A percentile compares a stretch with the other conserved stretches of the same genome.
These are phyloP conservation scores for Ramalina intermedia DNA, from an alignment of 495 filamentous ascomycete genomes.

Conservation along the genomic window DNA sequence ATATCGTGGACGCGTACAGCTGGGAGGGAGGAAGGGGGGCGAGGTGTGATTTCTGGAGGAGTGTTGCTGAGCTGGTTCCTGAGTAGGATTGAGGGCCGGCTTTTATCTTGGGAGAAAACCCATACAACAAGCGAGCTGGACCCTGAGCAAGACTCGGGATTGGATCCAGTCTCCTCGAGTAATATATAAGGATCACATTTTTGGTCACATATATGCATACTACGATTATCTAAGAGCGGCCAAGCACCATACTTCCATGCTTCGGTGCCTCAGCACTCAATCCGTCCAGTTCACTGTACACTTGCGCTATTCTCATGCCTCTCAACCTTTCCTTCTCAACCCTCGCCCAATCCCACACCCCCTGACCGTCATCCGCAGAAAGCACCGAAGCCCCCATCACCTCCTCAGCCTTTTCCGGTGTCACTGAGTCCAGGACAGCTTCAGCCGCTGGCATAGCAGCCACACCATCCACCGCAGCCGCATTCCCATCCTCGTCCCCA, in stretches of 20 bases:
- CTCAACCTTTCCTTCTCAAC: slow-evolving; percentile 43
- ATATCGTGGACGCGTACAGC: slow-evolving; percentile 28
- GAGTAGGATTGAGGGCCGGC: slow-evolving; percentile 10
- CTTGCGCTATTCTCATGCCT: slow-evolving; percentile 38
- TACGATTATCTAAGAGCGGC: slow-evolving; percentile 1
- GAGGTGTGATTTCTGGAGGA: slow-evolving; percentile 43
- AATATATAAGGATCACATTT: too few species aligned
- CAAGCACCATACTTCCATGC: slow-evolving; percentile 8
- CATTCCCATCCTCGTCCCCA: neutral
- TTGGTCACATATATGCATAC: too few species aligned
- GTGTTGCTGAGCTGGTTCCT: slow-evolving; percentile 28
- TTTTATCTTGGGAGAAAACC: too few species aligned
- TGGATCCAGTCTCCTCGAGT: too few species aligned
- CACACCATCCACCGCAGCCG: neutral
- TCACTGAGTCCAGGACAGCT: neutral
- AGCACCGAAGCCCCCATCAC: slow-evolving; percentile 2
- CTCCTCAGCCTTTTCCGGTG: slow-evolving; percentile 2
- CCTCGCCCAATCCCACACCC: slow-evolving; percentile 38
- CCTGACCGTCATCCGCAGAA: neutral
- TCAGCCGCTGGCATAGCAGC: neutral
- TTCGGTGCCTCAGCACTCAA: slow-evolving; percentile 25
- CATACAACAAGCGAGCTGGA: too few species aligned
- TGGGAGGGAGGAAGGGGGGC: slow-evolving; percentile 46
- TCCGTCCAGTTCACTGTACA: slow-evolving; percentile 35
- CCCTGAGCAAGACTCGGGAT: too few species aligned